Percentiles rank a stretch among this genome's conserved stretches.
Conservation (phyloP, 2,329 filamentous ascomycete species). For the Sporothrix sp. region DNA sequence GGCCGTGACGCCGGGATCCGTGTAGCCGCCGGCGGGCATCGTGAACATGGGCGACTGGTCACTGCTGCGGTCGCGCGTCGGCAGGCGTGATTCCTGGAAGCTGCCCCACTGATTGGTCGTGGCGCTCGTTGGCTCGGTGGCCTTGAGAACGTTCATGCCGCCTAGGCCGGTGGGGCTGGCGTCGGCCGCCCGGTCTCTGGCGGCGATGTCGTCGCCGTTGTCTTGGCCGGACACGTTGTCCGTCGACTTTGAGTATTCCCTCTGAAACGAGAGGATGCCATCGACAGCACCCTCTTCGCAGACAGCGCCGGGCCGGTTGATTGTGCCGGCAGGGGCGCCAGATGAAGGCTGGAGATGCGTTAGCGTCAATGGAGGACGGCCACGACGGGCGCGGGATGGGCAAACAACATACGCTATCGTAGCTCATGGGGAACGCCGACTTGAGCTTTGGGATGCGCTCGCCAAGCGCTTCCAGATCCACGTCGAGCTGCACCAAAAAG, state of each 20-base stretch:
- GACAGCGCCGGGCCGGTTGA: conserved; percentile 10
- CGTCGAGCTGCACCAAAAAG: conserved; percentile 84
- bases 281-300: conserved; percentile 21
- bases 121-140: background rate
- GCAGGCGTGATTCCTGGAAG: conserved; percentile 30
- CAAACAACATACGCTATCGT: conserved; percentile 38
- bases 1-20: conserved; percentile 5
- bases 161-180: conserved; percentile 9
- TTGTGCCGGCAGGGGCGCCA: background rate
- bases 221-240: conserved; percentile 2
- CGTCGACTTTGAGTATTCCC: conserved; percentile 12
- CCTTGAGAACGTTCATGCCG: background rate
- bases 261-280: conserved; percentile 34
- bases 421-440: conserved; percentile 43
- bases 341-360: conserved; percentile 21
- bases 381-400: conserved; percentile 13
- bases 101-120: conserved; percentile 26
- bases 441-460: conserved; percentile 49
- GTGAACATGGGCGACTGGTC: conserved; percentile 17
- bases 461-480: conserved; percentile 72
- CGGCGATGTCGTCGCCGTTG: conserved; percentile 4
- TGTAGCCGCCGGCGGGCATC: conserved; percentile 14
- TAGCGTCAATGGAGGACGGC: background rate
- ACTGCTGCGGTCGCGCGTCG: conserved; percentile 21
- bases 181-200: conserved; percentile 3